Evolutionary conservation across 495 filamentous ascomycete genomes (phyloP).

Genomic region (Xylaria longipes): DNA sequence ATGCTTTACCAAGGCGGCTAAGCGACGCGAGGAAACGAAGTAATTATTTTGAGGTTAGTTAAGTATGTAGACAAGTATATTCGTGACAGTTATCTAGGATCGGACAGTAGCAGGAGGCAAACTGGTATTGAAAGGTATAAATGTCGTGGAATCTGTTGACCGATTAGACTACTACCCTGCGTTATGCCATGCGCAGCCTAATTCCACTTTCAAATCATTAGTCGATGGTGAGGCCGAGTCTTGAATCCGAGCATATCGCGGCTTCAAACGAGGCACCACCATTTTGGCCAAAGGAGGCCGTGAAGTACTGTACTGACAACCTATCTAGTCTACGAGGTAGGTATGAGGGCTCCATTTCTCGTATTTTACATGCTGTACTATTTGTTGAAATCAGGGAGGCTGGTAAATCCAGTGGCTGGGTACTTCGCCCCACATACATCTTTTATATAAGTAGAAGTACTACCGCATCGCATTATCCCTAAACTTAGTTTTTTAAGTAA

Average conservation of each 20-base stretch:
- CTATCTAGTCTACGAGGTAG: not conserved
- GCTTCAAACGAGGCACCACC: not conserved
- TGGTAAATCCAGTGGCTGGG: too few species aligned
- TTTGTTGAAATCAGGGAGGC: too few species aligned
- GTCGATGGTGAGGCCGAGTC: slow-evolving; percentile 14
- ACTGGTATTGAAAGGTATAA: not conserved
- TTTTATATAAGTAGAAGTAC: too few species aligned
- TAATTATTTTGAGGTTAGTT: not conserved
- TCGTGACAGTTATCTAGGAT: not conserved
- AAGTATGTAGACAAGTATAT: too few species aligned
- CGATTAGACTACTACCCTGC: not conserved
- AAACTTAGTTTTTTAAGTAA: too few species aligned
- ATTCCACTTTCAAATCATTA: not conserved
- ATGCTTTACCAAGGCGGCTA: not conserved
- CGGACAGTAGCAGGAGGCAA: not conserved
- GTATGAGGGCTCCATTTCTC: not conserved
- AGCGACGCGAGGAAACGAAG: not conserved
- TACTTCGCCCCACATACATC: too few species aligned
- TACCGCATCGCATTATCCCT: too few species aligned
- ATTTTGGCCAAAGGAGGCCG: not conserved
- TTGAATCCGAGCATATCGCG: not conserved
- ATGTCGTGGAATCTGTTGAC: not conserved
- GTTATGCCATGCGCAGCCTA: not conserved
- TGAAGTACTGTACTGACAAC: not conserved
- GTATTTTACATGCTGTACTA: not conserved